A percentile compares a stretch with the other conserved stretches of the same genome.
phyloP scores from a whole-genome alignment of 176 grass and related monocot species.

The Melocanna baccifera region DNA sequence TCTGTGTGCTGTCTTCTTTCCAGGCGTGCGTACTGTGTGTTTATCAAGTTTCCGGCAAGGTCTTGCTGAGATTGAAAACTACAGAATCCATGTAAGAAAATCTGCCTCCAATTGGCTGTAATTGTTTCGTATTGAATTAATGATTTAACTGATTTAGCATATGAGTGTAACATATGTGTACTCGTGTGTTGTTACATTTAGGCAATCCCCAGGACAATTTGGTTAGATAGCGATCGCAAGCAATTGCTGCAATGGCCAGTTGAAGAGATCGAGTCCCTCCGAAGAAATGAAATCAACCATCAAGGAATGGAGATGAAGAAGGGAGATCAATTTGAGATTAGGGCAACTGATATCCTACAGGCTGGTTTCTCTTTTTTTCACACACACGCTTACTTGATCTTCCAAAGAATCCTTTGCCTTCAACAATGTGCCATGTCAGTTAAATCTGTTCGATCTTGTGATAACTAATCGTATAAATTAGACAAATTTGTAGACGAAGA shows the following conservation, averaged over 20 bases:
- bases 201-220: slow-evolving; percentile 47
- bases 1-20: too few species aligned
- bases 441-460: background rate
- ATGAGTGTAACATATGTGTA: background rate
- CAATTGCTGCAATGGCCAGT: background rate
- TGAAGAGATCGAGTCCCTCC: background rate
- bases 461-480: background rate
- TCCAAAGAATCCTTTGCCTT: background rate
- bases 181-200: slow-evolving; percentile 23
- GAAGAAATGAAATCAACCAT: background rate
- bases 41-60: too few species aligned
- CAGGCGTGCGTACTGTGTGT: too few species aligned
- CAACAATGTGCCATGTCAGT: background rate
- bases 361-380: slow-evolving; percentile 8
- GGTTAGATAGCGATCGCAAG: background rate
- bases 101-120: background rate
- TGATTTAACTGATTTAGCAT: background rate
- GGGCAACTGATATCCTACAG: slow-evolving; percentile 36
- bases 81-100: slow-evolving; percentile 68
- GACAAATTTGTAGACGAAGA: background rate
- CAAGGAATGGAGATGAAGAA: background rate
- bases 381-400: background rate
- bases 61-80: too few species aligned
- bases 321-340: background rate
- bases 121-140: background rate